Evolutionary conservation across 257 asterid genomes (phyloP).

Genomic region (Linaria vulgaris): DNA sequence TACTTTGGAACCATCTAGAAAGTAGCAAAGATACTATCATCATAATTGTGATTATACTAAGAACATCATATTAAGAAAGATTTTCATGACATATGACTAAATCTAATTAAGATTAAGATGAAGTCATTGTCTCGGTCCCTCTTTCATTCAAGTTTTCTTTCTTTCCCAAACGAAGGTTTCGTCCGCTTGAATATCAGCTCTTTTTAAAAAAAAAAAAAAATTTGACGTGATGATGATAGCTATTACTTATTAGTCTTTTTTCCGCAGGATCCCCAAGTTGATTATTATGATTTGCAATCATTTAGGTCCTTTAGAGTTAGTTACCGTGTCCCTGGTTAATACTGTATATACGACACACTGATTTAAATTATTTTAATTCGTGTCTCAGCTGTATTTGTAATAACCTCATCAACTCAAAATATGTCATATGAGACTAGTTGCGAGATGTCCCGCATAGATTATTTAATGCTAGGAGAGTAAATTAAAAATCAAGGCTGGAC

Average conservation of each 20-base stretch:
- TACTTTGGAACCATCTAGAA: slow-evolving; percentile 15
- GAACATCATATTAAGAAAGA: neutral
- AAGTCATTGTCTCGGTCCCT: slow-evolving; percentile 19
- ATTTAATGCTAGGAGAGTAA: no score
- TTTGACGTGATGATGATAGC: neutral
- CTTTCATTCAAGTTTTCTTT: neutral
- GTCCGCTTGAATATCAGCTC: neutral
- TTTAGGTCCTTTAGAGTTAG: no score
- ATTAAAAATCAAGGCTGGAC: no score
- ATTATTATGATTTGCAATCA: neutral
- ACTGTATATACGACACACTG: no score
- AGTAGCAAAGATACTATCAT: slow-evolving; percentile 1
- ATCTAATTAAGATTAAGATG: slow-evolving; percentile 20
- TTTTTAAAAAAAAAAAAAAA: no score
- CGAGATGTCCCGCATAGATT: no score
- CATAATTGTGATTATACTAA: slow-evolving; percentile 4
- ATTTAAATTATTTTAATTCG: no score
- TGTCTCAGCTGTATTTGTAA: no score
- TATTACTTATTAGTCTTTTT: neutral
- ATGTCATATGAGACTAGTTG: no score
- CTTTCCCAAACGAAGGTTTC: slow-evolving; percentile 20
- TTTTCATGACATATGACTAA: slow-evolving; percentile 24
- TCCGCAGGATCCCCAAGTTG: neutral
- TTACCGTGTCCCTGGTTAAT: no score
- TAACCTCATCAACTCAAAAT: no score